These are phyloP conservation scores for Dendrobium chrysotoxum DNA, from an alignment of 106 monocot genomes.

Conservation along the genomic window DNA sequence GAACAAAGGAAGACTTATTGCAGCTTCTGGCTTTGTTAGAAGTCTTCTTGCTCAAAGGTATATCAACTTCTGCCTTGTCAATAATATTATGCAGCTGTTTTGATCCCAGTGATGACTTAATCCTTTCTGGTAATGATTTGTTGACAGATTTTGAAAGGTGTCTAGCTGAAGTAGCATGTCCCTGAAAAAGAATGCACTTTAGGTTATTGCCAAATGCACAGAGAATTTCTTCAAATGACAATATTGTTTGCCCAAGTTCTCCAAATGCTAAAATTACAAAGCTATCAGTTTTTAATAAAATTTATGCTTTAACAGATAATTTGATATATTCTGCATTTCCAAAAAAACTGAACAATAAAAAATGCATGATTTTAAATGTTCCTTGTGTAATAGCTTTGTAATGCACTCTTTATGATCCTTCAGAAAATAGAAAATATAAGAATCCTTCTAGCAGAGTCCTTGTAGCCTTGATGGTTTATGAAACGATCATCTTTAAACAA, in stretches of 20 bases:
- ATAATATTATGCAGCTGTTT: background rate
- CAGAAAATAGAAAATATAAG: background rate
- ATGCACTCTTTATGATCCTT: background rate
- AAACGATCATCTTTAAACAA: background rate
- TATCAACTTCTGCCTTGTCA: background rate
- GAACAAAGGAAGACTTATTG: background rate
- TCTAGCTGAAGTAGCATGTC: background rate
- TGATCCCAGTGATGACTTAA: background rate
- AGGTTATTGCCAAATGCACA: background rate
- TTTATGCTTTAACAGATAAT: background rate
- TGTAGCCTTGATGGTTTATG: background rate
- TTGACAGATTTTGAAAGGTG: background rate
- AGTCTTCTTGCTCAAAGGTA: background rate
- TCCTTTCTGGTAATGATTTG: background rate
- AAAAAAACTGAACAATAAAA: background rate
- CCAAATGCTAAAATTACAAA: background rate
- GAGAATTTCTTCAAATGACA: background rate
- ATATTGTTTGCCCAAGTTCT: background rate
- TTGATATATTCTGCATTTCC: background rate
- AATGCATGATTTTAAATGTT: background rate
- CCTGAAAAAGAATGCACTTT: background rate
- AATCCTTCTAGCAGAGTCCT: background rate
- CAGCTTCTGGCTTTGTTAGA: background rate
- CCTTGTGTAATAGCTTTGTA: background rate
- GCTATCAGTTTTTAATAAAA: background rate